Conservation (phyloP, 495 filamentous ascomycete species). For the Neurospora sp. region DNA sequence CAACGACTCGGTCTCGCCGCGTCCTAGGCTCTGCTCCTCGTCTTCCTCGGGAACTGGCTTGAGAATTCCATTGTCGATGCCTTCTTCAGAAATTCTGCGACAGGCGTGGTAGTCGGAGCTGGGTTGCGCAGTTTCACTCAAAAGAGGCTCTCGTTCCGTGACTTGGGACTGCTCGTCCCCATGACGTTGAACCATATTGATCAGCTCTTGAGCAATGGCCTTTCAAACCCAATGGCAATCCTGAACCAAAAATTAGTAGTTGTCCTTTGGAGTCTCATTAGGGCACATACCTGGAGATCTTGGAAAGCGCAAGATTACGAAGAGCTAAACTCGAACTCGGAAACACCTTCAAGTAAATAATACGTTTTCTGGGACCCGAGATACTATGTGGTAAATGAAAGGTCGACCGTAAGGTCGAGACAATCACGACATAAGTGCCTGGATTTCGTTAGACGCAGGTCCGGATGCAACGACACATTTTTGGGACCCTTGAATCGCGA, state of each 20-base stretch:
- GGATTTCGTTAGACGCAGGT: neutral
- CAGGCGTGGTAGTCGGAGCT: neutral
- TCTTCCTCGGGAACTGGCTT: neutral
- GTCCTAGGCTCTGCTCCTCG: slow-evolving; percentile 10
- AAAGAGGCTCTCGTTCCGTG: neutral
- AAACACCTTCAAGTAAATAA: neutral
- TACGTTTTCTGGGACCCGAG: neutral
- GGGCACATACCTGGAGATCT: neutral
- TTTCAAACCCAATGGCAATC: neutral
- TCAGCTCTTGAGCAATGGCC: neutral
- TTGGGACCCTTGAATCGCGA: neutral
- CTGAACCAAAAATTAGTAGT: neutral
- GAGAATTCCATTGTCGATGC: neutral
- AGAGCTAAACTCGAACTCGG: neutral
- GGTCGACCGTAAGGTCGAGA: neutral
- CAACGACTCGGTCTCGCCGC: slow-evolving; percentile 1
- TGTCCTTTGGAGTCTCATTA: neutral
- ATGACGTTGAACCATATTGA: neutral
- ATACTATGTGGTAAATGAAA: neutral
- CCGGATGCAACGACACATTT: neutral
- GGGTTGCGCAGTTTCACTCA: neutral
- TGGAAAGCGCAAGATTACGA: neutral
- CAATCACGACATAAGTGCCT: neutral
- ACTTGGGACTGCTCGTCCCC: neutral
- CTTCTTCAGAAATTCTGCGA: neutral